Conservation (phyloP, 805 yeast genomes). For the Hanseniaspora lindneri region DNA sequence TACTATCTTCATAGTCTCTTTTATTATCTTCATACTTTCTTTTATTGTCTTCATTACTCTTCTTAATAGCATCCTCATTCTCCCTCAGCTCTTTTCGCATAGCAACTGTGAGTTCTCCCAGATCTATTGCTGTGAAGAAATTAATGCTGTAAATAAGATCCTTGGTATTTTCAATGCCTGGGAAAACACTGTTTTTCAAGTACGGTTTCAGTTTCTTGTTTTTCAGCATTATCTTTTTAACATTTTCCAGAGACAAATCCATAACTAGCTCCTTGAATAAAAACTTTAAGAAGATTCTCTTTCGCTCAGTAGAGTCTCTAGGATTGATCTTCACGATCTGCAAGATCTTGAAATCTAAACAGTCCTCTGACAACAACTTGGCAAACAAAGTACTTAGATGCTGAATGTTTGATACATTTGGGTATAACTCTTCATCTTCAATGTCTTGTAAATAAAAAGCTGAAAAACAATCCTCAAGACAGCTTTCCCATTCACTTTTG, state of each 20-base stretch:
- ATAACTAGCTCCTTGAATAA: constrained; percentile 67
- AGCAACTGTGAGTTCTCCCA: constrained; percentile 70
- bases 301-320: constrained; percentile 60
- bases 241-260: constrained; percentile 48
- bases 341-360: constrained; percentile 52
- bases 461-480: constrained; percentile 43
- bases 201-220: constrained; percentile 39
- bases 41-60: constrained; percentile 8
- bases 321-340: constrained; percentile 51
- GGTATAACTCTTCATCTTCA: constrained; percentile 56
- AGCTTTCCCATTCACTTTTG: constrained; percentile 43
- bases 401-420: constrained; percentile 39
- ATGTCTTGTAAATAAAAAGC: constrained; percentile 41
- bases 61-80: constrained; percentile 20
- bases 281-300: constrained; percentile 70
- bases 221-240: constrained; percentile 40
- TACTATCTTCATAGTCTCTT: constrained; percentile 10
- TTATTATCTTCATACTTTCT: constrained; percentile 3
- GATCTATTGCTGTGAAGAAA: constrained; percentile 82
- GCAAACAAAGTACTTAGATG: constrained; percentile 82
- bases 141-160: constrained; percentile 69
- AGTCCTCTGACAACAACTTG: constrained; percentile 60
- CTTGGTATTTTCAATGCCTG: constrained; percentile 31
- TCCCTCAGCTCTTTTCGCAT: constrained; percentile 50
- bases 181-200: constrained; percentile 49